Evolutionary conservation across 1,139 yeast genomes (phyloP).

Genomic region (Diutina rugosa): DNA sequence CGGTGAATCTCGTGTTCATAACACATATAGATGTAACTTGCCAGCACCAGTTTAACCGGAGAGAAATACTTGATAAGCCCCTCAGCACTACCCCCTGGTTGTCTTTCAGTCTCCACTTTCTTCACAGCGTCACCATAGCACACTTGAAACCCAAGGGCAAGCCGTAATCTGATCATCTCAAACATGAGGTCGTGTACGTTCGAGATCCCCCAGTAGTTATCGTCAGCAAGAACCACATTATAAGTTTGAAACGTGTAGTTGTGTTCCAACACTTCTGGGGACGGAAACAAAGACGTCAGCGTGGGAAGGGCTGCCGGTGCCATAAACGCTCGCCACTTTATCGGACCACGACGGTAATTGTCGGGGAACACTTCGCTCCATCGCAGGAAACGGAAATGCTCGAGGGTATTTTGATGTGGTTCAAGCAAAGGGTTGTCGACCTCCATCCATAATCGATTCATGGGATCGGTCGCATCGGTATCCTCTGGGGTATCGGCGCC

Average conservation of each 20-base stretch:
- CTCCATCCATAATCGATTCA: conserved; percentile 42
- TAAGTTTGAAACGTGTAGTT: conserved; percentile 52
- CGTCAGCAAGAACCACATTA: conserved; percentile 46
- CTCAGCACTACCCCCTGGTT: conserved; percentile 43
- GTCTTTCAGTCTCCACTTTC: conserved; percentile 48
- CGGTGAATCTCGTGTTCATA: conserved; percentile 80
- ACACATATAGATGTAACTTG: conserved; percentile 58
- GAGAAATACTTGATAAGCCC: conserved; percentile 30
- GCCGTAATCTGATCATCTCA: conserved; percentile 76
- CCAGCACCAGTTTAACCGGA: conserved; percentile 13
- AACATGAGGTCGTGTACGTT: conserved; percentile 56
- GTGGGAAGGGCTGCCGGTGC: conserved; percentile 91
- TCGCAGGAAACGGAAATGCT: conserved; percentile 26
- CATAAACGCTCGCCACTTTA: conserved; percentile 87
- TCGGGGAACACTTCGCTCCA: conserved; percentile 88
- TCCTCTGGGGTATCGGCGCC: not conserved
- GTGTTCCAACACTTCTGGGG: conserved; percentile 43
- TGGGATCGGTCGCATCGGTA: not conserved
- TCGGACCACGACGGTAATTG: conserved; percentile 46
- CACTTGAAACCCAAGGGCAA: conserved; percentile 82
- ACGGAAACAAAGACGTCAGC: conserved; percentile 67
- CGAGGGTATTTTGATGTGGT: conserved; percentile 24
- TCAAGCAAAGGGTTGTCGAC: conserved; percentile 60
- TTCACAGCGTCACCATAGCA: conserved; percentile 60
- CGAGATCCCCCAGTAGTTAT: conserved; percentile 35